A percentile compares a stretch with the other conserved stretches of the same genome.
Conservation (phyloP, 2,329 filamentous ascomycete species). For the Cytospora mali region DNA sequence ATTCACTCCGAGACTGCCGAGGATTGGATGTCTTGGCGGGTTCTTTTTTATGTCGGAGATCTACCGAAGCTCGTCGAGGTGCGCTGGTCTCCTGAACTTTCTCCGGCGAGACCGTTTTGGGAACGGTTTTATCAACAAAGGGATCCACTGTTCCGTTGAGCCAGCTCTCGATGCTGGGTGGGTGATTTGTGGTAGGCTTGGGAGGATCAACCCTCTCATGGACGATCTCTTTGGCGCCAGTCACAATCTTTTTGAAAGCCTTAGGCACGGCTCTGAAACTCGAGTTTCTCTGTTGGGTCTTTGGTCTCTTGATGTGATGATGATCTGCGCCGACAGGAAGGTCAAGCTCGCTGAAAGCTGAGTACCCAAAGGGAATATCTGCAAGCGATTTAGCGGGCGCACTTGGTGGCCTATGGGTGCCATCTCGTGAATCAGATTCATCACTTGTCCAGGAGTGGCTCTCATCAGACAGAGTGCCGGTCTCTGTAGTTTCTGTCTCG, state of each 20-base stretch:
- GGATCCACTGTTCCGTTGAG: conserved; percentile 64
- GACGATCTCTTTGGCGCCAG: conserved; percentile 66
- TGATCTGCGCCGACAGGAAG: conserved; percentile 53
- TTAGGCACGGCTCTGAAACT: conserved; percentile 65
- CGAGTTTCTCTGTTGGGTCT: conserved; percentile 52
- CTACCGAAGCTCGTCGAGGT: conserved; percentile 35
- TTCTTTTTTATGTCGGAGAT: conserved; percentile 31
- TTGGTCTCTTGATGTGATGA: conserved; percentile 46
- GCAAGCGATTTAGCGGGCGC: conserved; percentile 56
- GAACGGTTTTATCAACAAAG: conserved; percentile 51
- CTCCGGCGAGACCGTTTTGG: conserved; percentile 40
- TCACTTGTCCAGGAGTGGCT: conserved; percentile 37
- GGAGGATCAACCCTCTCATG: conserved; percentile 62
- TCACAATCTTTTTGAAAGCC: conserved; percentile 66
- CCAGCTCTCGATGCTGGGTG: conserved; percentile 68
- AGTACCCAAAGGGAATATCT: conserved; percentile 65
- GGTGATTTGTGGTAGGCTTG: conserved; percentile 56
- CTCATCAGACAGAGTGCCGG: conserved; percentile 38
- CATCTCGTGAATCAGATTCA: conserved; percentile 27
- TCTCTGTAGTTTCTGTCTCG: conserved; percentile 35
- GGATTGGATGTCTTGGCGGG: background rate
- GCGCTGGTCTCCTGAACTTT: conserved; percentile 40
- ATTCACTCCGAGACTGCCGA: background rate
- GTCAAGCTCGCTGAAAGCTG: conserved; percentile 68
- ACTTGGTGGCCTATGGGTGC: conserved; percentile 45